Evolutionary conservation across 2,329 filamentous ascomycete species (phyloP).

Genomic region (Chaetomium globosum): DNA sequence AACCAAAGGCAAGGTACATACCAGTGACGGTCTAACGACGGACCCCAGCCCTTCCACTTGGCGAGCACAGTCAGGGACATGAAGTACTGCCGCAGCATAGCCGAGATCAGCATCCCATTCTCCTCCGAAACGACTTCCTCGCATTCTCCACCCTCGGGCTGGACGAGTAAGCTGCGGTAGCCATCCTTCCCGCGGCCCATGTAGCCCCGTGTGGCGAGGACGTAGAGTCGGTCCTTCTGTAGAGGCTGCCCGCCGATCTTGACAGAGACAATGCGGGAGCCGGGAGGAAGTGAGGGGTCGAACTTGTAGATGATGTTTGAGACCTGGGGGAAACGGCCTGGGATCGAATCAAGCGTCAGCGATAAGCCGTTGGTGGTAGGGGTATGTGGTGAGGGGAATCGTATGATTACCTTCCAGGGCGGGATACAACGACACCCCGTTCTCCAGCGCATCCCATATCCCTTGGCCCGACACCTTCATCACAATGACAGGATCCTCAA

Average conservation of each 20-base stretch:
- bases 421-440: constrained; percentile 77
- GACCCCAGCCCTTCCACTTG: constrained; percentile 73
- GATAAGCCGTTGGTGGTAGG: neutral
- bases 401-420: constrained; percentile 67
- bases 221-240: constrained; percentile 66
- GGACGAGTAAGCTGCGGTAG: constrained; percentile 73
- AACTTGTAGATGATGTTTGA: constrained; percentile 79
- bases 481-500: constrained; percentile 86
- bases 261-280: constrained; percentile 65
- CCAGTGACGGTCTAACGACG: constrained; percentile 67
- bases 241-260: constrained; percentile 64
- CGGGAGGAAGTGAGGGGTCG: constrained; percentile 62
- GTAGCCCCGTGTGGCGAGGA: constrained; percentile 79
- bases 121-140: constrained; percentile 83
- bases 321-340: constrained; percentile 78
- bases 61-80: constrained; percentile 81
- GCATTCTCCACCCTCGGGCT: constrained; percentile 73
- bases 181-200: constrained; percentile 90
- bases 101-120: constrained; percentile 82
- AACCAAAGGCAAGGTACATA: constrained; percentile 33
- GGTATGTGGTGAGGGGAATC: neutral
- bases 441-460: constrained; percentile 80
- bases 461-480: constrained; percentile 71
- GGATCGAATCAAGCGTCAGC: neutral
- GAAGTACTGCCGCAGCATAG: constrained; percentile 88